Base-by-base conservation (phyloP, 2,329 filamentous ascomycete genomes). In the Cryphonectria naterciae region DNA sequence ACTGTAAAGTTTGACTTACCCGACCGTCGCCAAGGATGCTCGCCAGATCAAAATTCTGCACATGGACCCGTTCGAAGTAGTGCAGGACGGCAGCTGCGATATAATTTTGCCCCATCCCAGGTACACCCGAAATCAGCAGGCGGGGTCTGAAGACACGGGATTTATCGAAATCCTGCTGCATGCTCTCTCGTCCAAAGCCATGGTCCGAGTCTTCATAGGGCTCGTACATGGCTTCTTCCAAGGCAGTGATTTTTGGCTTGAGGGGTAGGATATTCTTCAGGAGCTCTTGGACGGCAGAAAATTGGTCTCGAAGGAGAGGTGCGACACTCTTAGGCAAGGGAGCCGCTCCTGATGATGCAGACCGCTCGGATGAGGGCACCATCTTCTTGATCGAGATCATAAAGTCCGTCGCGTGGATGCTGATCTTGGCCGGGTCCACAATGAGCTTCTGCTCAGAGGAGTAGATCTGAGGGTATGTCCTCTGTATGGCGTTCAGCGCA, bases 311-410 rank as follows among this genome's bases (percentile, higher is more conserved):
- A 49, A 99, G 86, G 6, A 99, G 84, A 22, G 96, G 95, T 77
- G 95, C 93, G 66, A 99, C 88, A 15, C 88, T 86, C 75, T 91
- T 91, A 1, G 94, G 93, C 25, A 99, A 83, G 0, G 95, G 92
- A 19, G 92, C 88, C 67, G 95, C 95, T 17, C 92, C 93, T 17
- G 95, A 95, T 4, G 94, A 92, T 0, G 94, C 91, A 63, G 95
- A 95, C 73, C 96, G 87, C 80, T 98, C 94, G 0, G 96, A 98
- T 0, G 96, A 98, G 8, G 96, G 96, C 15, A 98, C 89, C 82
- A 99, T 94, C 81, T 97, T 97, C 83, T 97, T 97, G 78, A 98
- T 91, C 0, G 95, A 97, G 19, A 98, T 88, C 92, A 97, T 97
- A 77, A 99, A 99, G 80, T 99, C 96, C 69, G 96, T 96, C 5